Evolutionary conservation across 225 moss, liverwort and hornwort species (phyloP).

Genomic region (Ulota crispa): DNA sequence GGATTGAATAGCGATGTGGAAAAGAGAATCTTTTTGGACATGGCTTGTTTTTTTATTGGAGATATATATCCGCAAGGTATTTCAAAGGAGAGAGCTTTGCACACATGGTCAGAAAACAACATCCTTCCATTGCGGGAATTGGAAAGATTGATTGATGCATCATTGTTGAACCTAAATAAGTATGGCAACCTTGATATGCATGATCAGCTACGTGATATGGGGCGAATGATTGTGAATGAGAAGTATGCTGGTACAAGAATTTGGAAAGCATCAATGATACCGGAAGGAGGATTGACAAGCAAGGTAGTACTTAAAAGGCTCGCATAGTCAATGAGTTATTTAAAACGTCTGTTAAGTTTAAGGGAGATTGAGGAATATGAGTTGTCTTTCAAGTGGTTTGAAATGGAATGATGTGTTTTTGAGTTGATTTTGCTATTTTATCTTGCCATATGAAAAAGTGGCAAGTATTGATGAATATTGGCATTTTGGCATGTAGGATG

Average conservation of each 20-base stretch:
- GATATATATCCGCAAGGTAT: not conserved
- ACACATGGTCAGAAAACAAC: not conserved
- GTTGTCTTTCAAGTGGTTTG: too few relatives aligned
- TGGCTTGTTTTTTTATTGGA: not conserved
- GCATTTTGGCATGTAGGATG: too few relatives aligned
- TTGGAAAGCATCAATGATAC: not conserved
- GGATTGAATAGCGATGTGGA: not conserved
- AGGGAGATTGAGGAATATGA: too few relatives aligned
- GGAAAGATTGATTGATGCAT: not conserved
- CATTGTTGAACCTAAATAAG: not conserved
- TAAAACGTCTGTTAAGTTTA: not conserved
- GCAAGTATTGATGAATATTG: too few relatives aligned
- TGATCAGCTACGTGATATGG: constrained; percentile 3
- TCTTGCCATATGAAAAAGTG: too few relatives aligned
- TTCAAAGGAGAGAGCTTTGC: not conserved
- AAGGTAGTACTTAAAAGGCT: too few relatives aligned
- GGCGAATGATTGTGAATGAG: not conserved
- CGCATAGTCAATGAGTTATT: too few relatives aligned
- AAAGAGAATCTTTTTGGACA: not conserved
- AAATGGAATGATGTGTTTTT: too few relatives aligned
- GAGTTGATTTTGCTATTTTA: too few relatives aligned
- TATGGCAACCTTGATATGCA: not conserved
- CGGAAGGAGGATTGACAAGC: too few relatives aligned
- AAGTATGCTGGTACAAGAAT: not conserved
- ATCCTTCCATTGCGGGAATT: not conserved